Conservation (phyloP, 108 stramenopile species). For the Aurantiochytrium sp. region DNA sequence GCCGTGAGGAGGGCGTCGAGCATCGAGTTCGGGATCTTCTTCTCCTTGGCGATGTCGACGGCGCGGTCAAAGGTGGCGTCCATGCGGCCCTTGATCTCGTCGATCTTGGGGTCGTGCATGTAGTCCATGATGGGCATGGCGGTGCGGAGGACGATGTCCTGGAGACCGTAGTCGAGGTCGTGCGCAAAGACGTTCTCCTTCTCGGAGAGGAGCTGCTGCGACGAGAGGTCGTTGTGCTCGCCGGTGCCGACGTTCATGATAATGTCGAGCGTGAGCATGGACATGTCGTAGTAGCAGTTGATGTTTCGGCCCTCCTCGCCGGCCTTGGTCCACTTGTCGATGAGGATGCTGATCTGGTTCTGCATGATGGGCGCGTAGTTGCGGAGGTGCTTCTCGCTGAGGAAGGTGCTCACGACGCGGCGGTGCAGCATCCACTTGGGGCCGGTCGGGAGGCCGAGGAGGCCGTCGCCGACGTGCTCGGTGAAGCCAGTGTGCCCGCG, state of each 20-base stretch:
- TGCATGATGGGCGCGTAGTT: background rate
- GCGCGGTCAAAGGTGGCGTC: background rate
- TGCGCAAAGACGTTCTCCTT: slow-evolving; percentile 3
- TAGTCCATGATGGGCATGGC: slow-evolving; percentile 9
- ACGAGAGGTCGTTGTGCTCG: background rate
- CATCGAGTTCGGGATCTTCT: background rate
- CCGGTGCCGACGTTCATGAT: slow-evolving; percentile 28
- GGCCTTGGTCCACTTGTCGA: background rate
- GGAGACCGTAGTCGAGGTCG: slow-evolving; percentile 15
- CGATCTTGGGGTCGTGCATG: background rate
- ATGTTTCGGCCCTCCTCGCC: background rate
- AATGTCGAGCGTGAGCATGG: slow-evolving; percentile 11
- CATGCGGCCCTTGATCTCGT: background rate
- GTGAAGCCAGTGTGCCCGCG: slow-evolving; percentile 18
- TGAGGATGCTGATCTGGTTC: background rate
- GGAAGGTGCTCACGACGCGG: background rate
- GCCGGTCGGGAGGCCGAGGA: background rate
- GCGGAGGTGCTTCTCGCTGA: slow-evolving; percentile 22
- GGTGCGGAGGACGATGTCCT: background rate
- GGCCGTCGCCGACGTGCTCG: background rate
- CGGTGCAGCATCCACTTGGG: slow-evolving; percentile 16
- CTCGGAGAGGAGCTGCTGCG: background rate
- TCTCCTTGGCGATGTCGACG: slow-evolving; percentile 3
- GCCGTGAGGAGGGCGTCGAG: background rate
- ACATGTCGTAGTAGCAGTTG: slow-evolving; percentile 29